These are phyloP conservation scores for Thelonectria olida DNA, from an alignment of 2,329 filamentous ascomycete genomes.

Conservation along the genomic window DNA sequence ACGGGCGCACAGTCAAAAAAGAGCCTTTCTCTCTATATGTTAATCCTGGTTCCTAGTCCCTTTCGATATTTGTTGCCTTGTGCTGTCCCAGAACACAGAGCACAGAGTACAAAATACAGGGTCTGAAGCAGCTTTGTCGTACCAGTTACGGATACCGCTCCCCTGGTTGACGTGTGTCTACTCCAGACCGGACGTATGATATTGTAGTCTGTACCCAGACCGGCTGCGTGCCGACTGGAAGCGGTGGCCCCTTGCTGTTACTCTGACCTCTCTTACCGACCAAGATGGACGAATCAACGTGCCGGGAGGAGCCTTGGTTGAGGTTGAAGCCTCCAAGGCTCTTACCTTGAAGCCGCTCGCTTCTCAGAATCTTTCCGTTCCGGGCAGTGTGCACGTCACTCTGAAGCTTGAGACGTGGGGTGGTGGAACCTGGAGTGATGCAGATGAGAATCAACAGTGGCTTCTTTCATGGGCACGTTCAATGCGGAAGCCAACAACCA, in stretches of 20 bases:
- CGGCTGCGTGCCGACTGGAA: neutral
- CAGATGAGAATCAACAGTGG: slow-evolving; percentile 3
- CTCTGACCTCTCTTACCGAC: neutral
- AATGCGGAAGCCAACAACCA: slow-evolving; percentile 1
- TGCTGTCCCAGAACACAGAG: neutral
- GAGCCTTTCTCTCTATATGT: neutral
- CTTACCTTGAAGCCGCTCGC: slow-evolving; percentile 2
- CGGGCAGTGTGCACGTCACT: slow-evolving; percentile 21
- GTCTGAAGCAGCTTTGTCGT: neutral
- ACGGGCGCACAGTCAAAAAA: slow-evolving; percentile 13
- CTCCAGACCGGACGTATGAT: neutral
- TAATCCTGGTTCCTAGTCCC: slow-evolving; percentile 14
- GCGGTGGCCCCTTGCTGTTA: neutral
- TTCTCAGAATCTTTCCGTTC: slow-evolving; percentile 18
- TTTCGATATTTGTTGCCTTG: neutral
- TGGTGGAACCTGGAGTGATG: slow-evolving; percentile 5
- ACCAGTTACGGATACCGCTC: neutral
- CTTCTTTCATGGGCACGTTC: slow-evolving; percentile 1
- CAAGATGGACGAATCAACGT: slow-evolving; percentile 7
- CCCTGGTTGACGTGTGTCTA: neutral
- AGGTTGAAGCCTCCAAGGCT: neutral
- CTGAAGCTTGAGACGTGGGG: slow-evolving; percentile 22
- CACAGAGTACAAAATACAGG: neutral
- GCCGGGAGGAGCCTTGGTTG: slow-evolving; percentile 14
- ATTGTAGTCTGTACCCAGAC: neutral